Base-by-base conservation (phyloP, 768 basidiomycete genomes). In the Leccinum variicolor region DNA sequence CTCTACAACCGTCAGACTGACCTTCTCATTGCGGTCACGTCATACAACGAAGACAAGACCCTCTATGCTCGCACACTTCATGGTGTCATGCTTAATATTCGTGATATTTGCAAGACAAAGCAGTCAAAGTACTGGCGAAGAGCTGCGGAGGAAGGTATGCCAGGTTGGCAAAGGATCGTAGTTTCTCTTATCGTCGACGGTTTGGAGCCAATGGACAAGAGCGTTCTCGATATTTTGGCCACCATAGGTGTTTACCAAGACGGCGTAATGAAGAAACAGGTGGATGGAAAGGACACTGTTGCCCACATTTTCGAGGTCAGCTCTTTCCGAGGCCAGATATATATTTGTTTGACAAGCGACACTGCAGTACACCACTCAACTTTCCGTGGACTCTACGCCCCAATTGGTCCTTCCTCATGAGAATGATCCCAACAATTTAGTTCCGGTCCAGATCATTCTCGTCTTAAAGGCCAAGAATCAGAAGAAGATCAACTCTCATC, bases 11-110 rank as follows among this genome's bases (percentile, higher is more conserved):
- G 96, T 55, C 83, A 90, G 62, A 98, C 96, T 1, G 96, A 98
- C 62, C 72, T 98, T 7, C 82, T 98, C 25, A 96, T 98, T 65
- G 95, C 94, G 10, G 91, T 98, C 61, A 97, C 93, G 6, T 92
- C 88, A 4, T 94, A 93, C 76, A 93, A 94, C 61, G 92, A 94
- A 72, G 91, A 94, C 81, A 94, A 93, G 78, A 87, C 85, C 6
- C 82, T 93, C n/a, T 92, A 93, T 67, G 84, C 91, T 26, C 87
- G 90, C 62, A 98, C 96, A 0, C 79, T 98, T 41, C 96, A 98
- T 68, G 92, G 92, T 61, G 89, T 98, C 66, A 98, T 98, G 95
- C 74, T 96, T 61, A 98, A 99, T 74, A 96, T 98, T 60, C 90
- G 95, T 62, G 90, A 98, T 66, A 98, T 98, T 63, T 95, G 94